Base-by-base conservation (phyloP, 306 rosid genomes). In the Sindora glabra region DNA sequence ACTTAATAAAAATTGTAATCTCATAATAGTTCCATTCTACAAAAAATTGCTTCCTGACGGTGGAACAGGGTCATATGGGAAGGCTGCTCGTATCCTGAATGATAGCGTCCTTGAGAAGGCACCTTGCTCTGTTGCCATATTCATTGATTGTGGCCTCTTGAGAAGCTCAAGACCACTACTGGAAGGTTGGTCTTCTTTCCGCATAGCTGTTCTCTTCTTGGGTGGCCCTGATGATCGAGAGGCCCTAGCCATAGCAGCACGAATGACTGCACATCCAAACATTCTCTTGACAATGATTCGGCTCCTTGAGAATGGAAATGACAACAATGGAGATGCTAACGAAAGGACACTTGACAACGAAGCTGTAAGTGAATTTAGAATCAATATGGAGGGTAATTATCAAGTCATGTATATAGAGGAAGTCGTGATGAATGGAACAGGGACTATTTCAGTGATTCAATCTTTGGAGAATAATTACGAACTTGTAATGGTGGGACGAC, bases 181-280 rank as follows among this genome's bases (percentile, higher is more conserved):
- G 60, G 22, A 32, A 22, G 27, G 45, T 14, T 30, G 38, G 24
- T 48, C 52, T 19, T 21, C 42, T 4, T 74, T 45, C 18, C 72
- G 55, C 14, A 57, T 74, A 9, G 83, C 59, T 4, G 30, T 69
- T 19, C 49, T 78, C 8, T 74, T 78, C 67, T 25, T 74, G 23
- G 79, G 79, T 3, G 77, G 83, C 23, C 63, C 66, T 10, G 74
- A 78, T 8, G 80, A 78, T 19, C 34, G 74, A 30, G 80, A 78
- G 59, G 74, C 74, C 11, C 40, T 70, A 11, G 56, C 76, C 15
- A 27, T 73, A 8, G 83, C 60, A 32, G 50, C 48, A 24, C 55
- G 74, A 32, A 78, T 78, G 74, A 65, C 56, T 3, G 67, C 33
- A 3, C 77, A 65, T 39, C 53, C 74, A n/a, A 65, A 41, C 14